These are phyloP conservation scores for Neurospora tetraspora DNA, from an alignment of 495 filamentous ascomycete genomes.

Conservation along the genomic window DNA sequence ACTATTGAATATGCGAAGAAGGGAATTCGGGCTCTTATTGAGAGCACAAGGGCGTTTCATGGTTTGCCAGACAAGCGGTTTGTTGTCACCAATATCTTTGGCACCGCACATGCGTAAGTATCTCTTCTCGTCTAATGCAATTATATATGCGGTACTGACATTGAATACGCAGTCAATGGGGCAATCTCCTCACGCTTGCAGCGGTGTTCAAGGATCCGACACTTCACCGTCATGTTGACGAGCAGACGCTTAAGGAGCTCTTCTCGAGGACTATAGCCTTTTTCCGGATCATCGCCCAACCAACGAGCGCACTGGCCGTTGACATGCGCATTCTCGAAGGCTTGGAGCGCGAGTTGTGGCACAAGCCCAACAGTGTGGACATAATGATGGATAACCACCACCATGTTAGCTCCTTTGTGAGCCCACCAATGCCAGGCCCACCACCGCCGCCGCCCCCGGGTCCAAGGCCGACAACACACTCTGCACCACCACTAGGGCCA, in stretches of 20 bases:
- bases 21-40: slow-evolving; percentile 64
- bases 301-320: slow-evolving; percentile 54
- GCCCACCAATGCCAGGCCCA: not conserved
- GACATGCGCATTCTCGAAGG: slow-evolving; percentile 60
- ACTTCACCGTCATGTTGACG: slow-evolving; percentile 42
- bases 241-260: slow-evolving; percentile 38
- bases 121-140: not conserved
- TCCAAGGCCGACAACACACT: not conserved
- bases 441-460: not conserved
- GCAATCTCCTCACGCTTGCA: slow-evolving; percentile 81
- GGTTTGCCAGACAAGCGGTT: slow-evolving; percentile 52
- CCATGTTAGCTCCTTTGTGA: not conserved
- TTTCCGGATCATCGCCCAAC: slow-evolving; percentile 48
- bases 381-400: slow-evolving; percentile 3
- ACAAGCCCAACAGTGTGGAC: slow-evolving; percentile 5
- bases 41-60: slow-evolving; percentile 82
- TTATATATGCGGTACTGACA: not conserved
- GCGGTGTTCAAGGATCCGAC: slow-evolving; percentile 58
- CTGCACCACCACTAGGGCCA: not conserved
- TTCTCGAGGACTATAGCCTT: slow-evolving; percentile 61
- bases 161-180: slow-evolving; percentile 68
- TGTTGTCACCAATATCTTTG: slow-evolving; percentile 89
- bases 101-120: slow-evolving; percentile 93
- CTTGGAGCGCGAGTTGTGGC: slow-evolving; percentile 44
- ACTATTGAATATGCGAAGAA: slow-evolving; percentile 42